A percentile compares a stretch with the other conserved stretches of the same genome.
phyloP scores from a whole-genome alignment of 495 filamentous ascomycete species.

The Podospora pseudopauciseta region DNA sequence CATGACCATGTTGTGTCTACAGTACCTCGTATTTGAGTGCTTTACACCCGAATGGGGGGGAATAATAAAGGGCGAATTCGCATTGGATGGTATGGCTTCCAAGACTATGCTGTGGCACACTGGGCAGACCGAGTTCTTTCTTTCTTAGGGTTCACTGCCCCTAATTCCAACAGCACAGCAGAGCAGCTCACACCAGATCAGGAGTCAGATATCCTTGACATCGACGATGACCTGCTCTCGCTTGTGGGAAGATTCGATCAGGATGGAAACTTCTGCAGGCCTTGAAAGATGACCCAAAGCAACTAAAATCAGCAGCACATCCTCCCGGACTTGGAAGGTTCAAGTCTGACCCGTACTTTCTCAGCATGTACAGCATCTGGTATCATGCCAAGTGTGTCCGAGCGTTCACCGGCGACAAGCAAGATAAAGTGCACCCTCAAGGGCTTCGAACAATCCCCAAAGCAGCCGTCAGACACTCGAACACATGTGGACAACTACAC shows the following conservation, averaged over 20 bases:
- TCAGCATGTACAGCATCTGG: not conserved
- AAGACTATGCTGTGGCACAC: not conserved
- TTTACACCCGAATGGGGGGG: not conserved
- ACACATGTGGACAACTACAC: not conserved
- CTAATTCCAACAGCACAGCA: not conserved
- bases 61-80: not conserved
- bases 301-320: not conserved
- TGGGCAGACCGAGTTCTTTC: not conserved
- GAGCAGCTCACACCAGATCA: not conserved
- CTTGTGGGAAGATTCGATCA: too few relatives aligned
- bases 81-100: not conserved
- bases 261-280: too few relatives aligned
- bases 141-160: not conserved
- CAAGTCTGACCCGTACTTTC: not conserved
- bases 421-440: not conserved
- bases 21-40: not conserved
- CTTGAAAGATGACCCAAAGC: too few relatives aligned
- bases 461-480: not conserved
- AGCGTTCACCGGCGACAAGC: not conserved
- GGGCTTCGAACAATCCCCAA: not conserved
- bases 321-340: not conserved
- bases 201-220: too few relatives aligned
- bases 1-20: not conserved
- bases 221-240: too few relatives aligned
- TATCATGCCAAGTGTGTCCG: not conserved